phyloP scores from a whole-genome alignment of 352 stramenopile species.

The Phytophthora cryptogea region DNA sequence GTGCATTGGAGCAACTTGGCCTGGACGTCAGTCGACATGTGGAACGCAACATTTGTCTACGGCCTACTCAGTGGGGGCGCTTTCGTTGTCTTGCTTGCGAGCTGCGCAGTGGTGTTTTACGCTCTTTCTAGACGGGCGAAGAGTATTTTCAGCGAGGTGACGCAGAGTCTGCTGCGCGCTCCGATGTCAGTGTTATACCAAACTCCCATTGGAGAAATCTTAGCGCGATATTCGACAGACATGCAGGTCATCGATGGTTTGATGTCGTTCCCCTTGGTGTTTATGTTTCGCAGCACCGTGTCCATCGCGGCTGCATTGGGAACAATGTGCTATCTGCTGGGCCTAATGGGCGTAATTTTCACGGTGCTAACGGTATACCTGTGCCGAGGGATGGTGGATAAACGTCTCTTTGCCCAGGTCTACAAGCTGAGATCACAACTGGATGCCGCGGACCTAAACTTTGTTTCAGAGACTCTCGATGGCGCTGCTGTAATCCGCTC shows the following conservation, averaged over 20 bases:
- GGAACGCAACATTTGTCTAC: conserved; percentile 34
- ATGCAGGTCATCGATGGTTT: conserved; percentile 40
- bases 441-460: conserved; percentile 36
- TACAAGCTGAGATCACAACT: conserved; percentile 34
- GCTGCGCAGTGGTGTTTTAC: conserved; percentile 36
- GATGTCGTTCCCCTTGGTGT: conserved; percentile 35
- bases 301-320: conserved; percentile 33
- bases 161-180: conserved; percentile 34
- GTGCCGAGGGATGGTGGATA: conserved; percentile 36
- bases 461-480: conserved; percentile 48
- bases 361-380: conserved; percentile 30
- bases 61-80: conserved; percentile 30
- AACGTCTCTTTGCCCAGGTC: conserved; percentile 42
- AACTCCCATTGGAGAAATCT: conserved; percentile 43
- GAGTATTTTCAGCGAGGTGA: conserved; percentile 36
- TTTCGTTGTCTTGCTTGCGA: conserved; percentile 31
- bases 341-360: conserved; percentile 27
- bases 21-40: conserved; percentile 30
- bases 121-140: conserved; percentile 30
- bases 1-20: conserved; percentile 43
- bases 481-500: conserved; percentile 45
- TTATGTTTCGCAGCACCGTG: conserved; percentile 36
- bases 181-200: conserved; percentile 44
- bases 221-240: conserved; percentile 40
- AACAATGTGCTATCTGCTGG: conserved; percentile 43